Percentiles rank a stretch among this genome's conserved stretches.
These are phyloP conservation scores for Poronia punctata DNA, from an alignment of 495 filamentous ascomycete genomes.

Conservation along the genomic window DNA sequence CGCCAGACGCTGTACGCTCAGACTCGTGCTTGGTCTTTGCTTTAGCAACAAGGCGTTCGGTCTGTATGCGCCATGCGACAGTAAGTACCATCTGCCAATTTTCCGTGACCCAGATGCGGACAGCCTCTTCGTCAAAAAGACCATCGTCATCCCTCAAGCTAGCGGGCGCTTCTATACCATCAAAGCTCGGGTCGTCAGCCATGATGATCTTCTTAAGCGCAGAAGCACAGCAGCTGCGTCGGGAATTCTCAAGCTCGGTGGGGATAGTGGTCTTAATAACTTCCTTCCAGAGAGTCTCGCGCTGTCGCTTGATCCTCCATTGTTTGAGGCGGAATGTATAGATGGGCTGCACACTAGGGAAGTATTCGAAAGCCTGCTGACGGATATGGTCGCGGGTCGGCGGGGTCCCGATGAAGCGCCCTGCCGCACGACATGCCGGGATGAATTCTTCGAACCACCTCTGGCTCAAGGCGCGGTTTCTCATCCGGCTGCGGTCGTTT, in stretches of 20 bases:
- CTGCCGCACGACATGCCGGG: slow-evolving; percentile 32
- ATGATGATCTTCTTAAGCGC: slow-evolving; percentile 35
- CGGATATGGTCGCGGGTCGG: slow-evolving; percentile 25
- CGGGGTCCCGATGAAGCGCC: slow-evolving; percentile 11
- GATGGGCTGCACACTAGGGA: slow-evolving; percentile 16
- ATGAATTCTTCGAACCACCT: slow-evolving; percentile 50
- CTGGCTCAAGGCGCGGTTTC: slow-evolving; percentile 38
- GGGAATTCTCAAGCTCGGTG: slow-evolving; percentile 3
- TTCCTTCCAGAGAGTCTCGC: slow-evolving; percentile 20
- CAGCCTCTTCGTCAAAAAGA: slow-evolving; percentile 28
- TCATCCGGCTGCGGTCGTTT: slow-evolving; percentile 45
- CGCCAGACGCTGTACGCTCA: not conserved
- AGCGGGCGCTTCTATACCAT: slow-evolving; percentile 13
- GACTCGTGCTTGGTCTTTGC: slow-evolving; percentile 12
- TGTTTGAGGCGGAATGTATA: slow-evolving; percentile 20
- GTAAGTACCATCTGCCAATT: slow-evolving; percentile 29
- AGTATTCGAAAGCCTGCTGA: slow-evolving; percentile 29
- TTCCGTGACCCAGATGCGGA: slow-evolving; percentile 27
- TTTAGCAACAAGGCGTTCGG: slow-evolving; percentile 13
- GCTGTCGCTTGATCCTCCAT: slow-evolving; percentile 24
- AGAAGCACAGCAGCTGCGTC: slow-evolving; percentile 16
- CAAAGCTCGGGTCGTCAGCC: slow-evolving; percentile 23
- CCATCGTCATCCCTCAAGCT: slow-evolving; percentile 25
- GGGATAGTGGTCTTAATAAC: slow-evolving; percentile 32
- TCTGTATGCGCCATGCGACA: slow-evolving; percentile 22